A percentile compares a stretch with the other conserved stretches of the same genome.
These are phyloP conservation scores for Apiotrichum veenhuisii DNA, from an alignment of 1,284 basidiomycete species.

Conservation along the genomic window DNA sequence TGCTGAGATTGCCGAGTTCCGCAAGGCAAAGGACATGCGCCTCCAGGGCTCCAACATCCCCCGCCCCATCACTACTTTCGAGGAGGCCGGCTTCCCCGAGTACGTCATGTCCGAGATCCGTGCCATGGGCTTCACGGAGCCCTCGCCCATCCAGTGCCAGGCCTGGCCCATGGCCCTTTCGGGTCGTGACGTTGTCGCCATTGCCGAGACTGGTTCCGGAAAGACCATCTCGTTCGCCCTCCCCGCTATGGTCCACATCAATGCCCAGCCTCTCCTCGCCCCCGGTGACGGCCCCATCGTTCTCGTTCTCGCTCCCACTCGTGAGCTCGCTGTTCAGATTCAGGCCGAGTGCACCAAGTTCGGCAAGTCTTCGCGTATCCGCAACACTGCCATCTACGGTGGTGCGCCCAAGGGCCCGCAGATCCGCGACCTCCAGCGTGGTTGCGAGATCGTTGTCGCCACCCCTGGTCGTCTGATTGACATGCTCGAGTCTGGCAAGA, in stretches of 20 bases:
- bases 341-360: constrained; percentile 99
- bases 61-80: constrained; percentile 84
- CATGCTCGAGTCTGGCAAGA: constrained; percentile 94
- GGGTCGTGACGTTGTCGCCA: constrained; percentile 91
- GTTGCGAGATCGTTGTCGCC: constrained; percentile 95
- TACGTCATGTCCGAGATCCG: constrained; percentile 91
- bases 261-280: constrained; percentile 90
- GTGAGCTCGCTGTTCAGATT: constrained; percentile 97
- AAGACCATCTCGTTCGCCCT: constrained; percentile 98
- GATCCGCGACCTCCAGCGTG: constrained; percentile 93
- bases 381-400: constrained; percentile 97
- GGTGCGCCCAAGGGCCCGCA: constrained; percentile 98
- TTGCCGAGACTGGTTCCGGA: constrained; percentile 93
- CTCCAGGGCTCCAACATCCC: constrained; percentile 86
- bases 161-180: constrained; percentile 97
- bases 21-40: constrained; percentile 80
- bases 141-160: constrained; percentile 95
- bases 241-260: constrained; percentile 98
- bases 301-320: constrained; percentile 92
- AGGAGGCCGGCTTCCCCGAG: constrained; percentile 93
- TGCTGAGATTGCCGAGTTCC: constrained; percentile 82
- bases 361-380: constrained; percentile 92
- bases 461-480: constrained; percentile 95
- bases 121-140: constrained; percentile 83
- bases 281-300: constrained; percentile 97